Evolutionary conservation across 2,329 filamentous ascomycete genomes (phyloP), one percentile per base, ranked within the genome.

Genomic region (Celoporthe dispersa): DNA sequence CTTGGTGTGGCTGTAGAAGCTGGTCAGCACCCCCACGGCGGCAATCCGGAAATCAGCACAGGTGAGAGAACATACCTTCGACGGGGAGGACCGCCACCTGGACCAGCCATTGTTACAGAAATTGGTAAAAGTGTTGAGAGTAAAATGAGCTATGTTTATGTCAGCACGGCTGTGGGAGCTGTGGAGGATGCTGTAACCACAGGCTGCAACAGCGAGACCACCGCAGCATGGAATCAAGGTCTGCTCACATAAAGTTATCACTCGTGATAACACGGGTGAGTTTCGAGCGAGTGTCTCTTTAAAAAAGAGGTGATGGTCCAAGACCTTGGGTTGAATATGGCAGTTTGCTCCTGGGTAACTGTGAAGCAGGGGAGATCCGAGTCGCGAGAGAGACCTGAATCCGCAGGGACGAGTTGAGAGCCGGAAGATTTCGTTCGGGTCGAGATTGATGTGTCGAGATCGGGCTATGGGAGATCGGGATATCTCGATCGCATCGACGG

Each of bases 51-150:
- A 51, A 59, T 22, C 44, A 68, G 22, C 33, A 64, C 31, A 37
- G 67, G 55, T 61, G 60, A 63, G 37, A 12, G 28, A 35, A 82
- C 84, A 75, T 79, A 88, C 86, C 86, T 90, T 81, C 89, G 86
- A 80, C 89, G 87, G 80, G 95, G 94, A 80, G 95, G 94, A 85
- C 95, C 95, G 86, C 94, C 94, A 83, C 94, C 94, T 79, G 94
- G 93, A 83, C 94, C 94, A 84, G 94, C 93, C 94, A 98, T 98
- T 86, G 81, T 79, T 76, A 77, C 77, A 74, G 25, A 51, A 16
- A 33, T 64, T 63, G 16, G 22, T 11, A 16, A 22, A 39, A 12
- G 37, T 16, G 41, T 64, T 22, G 35, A 31, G 39, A 33, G 33
- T 28, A 39, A 33, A 31, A 33, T n/a, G 35, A 35, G 62, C 35